These are phyloP conservation scores for Parafenestella ontariensis DNA, from an alignment of 2,329 filamentous ascomycete genomes.

Conservation along the genomic window DNA sequence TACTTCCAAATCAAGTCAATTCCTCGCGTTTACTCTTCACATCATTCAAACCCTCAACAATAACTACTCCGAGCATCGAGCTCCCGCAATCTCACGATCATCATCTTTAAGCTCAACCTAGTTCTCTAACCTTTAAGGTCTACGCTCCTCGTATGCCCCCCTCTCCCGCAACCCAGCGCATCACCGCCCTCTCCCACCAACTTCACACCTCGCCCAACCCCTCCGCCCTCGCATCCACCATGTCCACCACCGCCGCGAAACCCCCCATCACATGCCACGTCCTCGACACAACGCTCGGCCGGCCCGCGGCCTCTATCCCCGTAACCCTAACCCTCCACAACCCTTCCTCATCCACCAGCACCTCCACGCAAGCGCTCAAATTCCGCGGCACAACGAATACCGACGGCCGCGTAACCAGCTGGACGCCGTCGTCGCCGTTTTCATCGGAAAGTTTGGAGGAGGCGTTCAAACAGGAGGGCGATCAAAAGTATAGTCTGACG, in stretches of 20 bases:
- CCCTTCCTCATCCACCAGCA: slow-evolving; percentile 28
- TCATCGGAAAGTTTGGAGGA: slow-evolving; percentile 50
- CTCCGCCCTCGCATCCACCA: slow-evolving; percentile 13
- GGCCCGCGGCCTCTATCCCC: slow-evolving; percentile 69
- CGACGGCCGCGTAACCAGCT: slow-evolving; percentile 76
- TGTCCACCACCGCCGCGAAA: slow-evolving; percentile 29
- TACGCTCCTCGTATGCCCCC: slow-evolving; percentile 24
- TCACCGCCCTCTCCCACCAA: slow-evolving; percentile 31
- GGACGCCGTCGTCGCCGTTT: slow-evolving; percentile 63
- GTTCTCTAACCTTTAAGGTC: too few species aligned
- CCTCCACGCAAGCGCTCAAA: background rate
- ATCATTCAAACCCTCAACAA: background rate
- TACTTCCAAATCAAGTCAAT: background rate
- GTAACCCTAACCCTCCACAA: slow-evolving; percentile 66
- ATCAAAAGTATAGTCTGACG: slow-evolving; percentile 70
- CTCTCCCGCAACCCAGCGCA: slow-evolving; percentile 20
- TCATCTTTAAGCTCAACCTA: background rate
- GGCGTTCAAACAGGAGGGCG: slow-evolving; percentile 42
- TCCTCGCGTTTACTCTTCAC: background rate
- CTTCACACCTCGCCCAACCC: slow-evolving; percentile 12
- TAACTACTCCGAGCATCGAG: background rate
- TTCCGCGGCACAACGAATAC: slow-evolving; percentile 73
- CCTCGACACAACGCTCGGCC: slow-evolving; percentile 79
- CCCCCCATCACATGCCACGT: slow-evolving; percentile 83
- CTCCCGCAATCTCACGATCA: background rate